Evolutionary conservation across 345 rosid genomes (phyloP).

Genomic region (Nasturtium officinale): DNA sequence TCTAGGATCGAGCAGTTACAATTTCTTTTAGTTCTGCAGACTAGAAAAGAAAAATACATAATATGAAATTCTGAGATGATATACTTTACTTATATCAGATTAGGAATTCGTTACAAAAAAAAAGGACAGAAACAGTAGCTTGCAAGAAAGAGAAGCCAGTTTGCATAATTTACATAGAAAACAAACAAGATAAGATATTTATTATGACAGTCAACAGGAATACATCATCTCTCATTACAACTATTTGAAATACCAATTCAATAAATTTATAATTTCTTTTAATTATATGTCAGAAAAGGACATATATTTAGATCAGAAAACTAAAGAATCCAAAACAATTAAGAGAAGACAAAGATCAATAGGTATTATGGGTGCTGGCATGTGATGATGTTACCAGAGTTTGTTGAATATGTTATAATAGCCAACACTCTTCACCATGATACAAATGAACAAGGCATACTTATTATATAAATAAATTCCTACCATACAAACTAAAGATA

Average conservation of each 20-base stretch:
- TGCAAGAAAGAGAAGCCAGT: slow-evolving; percentile 41
- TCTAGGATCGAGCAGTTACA: slow-evolving; percentile 22
- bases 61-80: slow-evolving; percentile 23
- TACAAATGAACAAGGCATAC: slow-evolving; percentile 31
- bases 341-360: slow-evolving; percentile 42
- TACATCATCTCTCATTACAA: slow-evolving; percentile 26
- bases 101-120: not conserved
- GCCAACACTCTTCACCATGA: slow-evolving; percentile 21
- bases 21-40: slow-evolving; percentile 30
- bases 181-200: slow-evolving; percentile 37
- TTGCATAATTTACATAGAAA: slow-evolving; percentile 1
- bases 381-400: slow-evolving; percentile 37
- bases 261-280: slow-evolving; percentile 12
- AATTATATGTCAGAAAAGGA: slow-evolving; percentile 2
- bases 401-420: slow-evolving; percentile 11
- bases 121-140: slow-evolving; percentile 34
- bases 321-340: slow-evolving; percentile 35
- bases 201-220: slow-evolving; percentile 31
- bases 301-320: slow-evolving; percentile 18
- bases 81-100: slow-evolving; percentile 9
- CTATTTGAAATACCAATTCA: slow-evolving; percentile 24
- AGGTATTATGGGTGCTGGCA: slow-evolving; percentile 25
- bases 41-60: not conserved
- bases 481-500: slow-evolving; percentile 32
- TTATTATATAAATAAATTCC: slow-evolving; percentile 17